phyloP scores from a whole-genome alignment of 2,329 filamentous ascomycete genomes.

The Hymenoscyphus repandus region DNA sequence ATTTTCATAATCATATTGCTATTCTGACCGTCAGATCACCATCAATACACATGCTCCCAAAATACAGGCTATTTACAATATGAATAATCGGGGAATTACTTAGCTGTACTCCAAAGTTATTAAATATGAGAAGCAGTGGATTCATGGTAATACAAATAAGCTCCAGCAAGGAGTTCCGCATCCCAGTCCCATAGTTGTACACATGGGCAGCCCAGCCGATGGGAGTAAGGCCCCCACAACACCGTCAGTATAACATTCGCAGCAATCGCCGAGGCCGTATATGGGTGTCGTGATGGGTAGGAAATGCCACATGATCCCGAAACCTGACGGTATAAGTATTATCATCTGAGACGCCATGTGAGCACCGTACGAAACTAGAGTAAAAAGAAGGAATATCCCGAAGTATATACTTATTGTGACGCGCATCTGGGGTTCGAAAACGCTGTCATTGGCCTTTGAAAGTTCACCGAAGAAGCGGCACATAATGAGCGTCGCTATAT shows the following conservation, averaged over 20 bases:
- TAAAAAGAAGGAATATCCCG: constrained; percentile 23
- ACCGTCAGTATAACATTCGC: constrained; percentile 35
- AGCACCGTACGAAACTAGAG: too few relatives aligned
- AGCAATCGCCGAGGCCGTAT: constrained; percentile 35
- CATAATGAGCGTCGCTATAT: constrained; percentile 36
- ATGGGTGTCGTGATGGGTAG: constrained; percentile 35
- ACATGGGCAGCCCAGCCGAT: constrained; percentile 42
- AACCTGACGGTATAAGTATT: too few relatives aligned
- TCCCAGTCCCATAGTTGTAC: constrained; percentile 34
- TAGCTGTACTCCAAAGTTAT: too few relatives aligned
- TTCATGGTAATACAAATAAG: constrained; percentile 43
- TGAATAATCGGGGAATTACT: too few relatives aligned
- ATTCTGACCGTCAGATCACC: too few relatives aligned
- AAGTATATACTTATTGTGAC: constrained; percentile 39
- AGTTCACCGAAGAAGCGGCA: constrained; percentile 42
- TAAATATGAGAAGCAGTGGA: constrained; percentile 33
- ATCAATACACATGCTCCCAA: too few relatives aligned
- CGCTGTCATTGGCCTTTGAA: constrained; percentile 34
- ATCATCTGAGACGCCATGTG: too few relatives aligned
- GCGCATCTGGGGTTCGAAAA: constrained; percentile 32
- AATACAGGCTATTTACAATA: too few relatives aligned
- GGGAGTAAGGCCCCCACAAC: constrained; percentile 45
- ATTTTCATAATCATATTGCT: too few relatives aligned
- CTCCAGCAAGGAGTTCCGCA: constrained; percentile 43
- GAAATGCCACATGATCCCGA: too few relatives aligned